Evolutionary conservation across 306 rosid genomes (phyloP).

Genomic region (Betula pendula): DNA sequence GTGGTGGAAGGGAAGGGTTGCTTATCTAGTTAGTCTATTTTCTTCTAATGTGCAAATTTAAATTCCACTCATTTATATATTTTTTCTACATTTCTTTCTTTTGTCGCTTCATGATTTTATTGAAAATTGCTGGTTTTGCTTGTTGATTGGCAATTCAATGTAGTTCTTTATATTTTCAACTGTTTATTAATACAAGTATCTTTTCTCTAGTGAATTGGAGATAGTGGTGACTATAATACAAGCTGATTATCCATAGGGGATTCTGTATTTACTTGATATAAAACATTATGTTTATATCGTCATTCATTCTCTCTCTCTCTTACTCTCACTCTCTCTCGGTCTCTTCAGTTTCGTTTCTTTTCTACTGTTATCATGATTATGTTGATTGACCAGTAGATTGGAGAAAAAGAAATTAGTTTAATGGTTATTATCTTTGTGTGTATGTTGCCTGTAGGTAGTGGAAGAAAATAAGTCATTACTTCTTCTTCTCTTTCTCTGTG

Average conservation of each 20-base stretch:
- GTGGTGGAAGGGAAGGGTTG: too few species aligned
- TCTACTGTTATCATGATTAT: background rate
- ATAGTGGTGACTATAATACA: background rate
- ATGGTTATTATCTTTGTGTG: background rate
- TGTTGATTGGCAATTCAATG: background rate
- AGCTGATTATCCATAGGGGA: background rate
- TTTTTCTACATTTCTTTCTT: background rate
- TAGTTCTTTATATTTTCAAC: background rate
- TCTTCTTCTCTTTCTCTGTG: background rate
- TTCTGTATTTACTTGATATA: background rate
- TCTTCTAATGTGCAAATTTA: background rate
- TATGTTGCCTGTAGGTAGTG: too few species aligned
- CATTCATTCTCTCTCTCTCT: background rate
- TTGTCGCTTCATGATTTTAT: background rate
- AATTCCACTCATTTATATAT: background rate
- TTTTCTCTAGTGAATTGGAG: background rate
- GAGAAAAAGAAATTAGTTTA: background rate
- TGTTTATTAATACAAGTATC: background rate
- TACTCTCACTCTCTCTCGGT: background rate
- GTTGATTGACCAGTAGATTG: background rate
- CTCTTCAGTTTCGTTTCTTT: background rate
- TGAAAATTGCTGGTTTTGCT: background rate
- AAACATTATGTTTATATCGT: background rate
- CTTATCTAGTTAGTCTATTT: background rate
- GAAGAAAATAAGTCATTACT: background rate